Evolutionary conservation across 768 basidiomycete genomes (phyloP).

Genomic region (Termitomyces sp.): DNA sequence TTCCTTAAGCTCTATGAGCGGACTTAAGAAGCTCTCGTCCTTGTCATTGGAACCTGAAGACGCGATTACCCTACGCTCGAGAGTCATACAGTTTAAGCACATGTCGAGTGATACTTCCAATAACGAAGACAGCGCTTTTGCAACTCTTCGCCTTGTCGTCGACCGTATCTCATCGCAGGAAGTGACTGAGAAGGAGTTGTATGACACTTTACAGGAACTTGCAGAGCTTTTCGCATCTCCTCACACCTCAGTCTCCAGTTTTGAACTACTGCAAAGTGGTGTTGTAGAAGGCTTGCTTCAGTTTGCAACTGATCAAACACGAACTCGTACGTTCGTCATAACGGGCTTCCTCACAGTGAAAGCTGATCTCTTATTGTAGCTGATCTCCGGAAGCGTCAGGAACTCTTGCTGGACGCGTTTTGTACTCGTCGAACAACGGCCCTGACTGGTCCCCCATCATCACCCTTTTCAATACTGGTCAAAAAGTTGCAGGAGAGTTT

Average conservation of each 20-base stretch:
- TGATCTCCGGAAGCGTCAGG: conserved; percentile 60
- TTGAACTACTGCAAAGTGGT: conserved; percentile 93
- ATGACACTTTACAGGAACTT: conserved; percentile 66
- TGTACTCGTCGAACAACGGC: conserved; percentile 49
- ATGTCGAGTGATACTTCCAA: conserved; percentile 55
- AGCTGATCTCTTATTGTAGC: conserved; percentile 43
- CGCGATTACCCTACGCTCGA: conserved; percentile 87
- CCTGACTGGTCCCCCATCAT: conserved; percentile 48
- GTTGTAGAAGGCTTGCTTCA: conserved; percentile 84
- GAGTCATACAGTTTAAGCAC: conserved; percentile 85
- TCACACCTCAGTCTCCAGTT: conserved; percentile 85
- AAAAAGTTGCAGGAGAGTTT: conserved; percentile 96
- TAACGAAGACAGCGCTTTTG: conserved; percentile 62
- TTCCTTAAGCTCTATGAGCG: conserved; percentile 47
- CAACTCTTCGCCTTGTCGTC: conserved; percentile 63
- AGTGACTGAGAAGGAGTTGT: conserved; percentile 62
- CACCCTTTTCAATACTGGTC: conserved; percentile 74
- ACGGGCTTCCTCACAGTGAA: not conserved
- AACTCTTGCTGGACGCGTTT: conserved; percentile 80
- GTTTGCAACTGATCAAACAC: conserved; percentile 71
- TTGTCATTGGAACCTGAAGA: conserved; percentile 82
- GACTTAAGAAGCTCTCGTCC: conserved; percentile 69
- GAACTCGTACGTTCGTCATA: conserved; percentile 39
- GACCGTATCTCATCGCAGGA: conserved; percentile 54
- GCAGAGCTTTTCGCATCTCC: conserved; percentile 77